These are phyloP conservation scores for Craterostigma plantagineum DNA, from an alignment of 257 asterid genomes.

Conservation along the genomic window DNA sequence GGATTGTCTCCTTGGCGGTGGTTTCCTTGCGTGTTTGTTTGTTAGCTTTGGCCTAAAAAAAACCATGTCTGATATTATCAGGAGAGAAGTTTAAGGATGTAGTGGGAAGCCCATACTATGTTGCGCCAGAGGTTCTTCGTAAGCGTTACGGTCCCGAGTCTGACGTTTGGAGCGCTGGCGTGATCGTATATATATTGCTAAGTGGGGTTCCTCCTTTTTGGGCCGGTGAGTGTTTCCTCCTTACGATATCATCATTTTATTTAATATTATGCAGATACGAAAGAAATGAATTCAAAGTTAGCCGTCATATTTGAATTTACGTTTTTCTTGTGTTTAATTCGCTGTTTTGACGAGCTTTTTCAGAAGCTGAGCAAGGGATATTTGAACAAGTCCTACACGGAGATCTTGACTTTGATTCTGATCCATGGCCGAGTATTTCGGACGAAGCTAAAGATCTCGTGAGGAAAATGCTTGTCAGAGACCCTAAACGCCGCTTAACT, in stretches of 20 bases:
- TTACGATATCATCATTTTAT: neutral
- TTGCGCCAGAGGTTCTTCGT: slow-evolving; percentile 88
- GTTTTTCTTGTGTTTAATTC: neutral
- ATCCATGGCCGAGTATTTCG: slow-evolving; percentile 95
- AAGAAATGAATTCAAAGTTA: neutral
- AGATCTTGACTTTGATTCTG: slow-evolving; percentile 75
- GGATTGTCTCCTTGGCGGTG: too few species aligned
- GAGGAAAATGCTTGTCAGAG: slow-evolving; percentile 77
- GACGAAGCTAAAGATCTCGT: slow-evolving; percentile 80
- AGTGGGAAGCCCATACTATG: slow-evolving; percentile 95
- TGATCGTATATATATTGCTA: slow-evolving; percentile 73
- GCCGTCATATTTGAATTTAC: too few species aligned
- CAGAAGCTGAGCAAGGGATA: slow-evolving; percentile 83
- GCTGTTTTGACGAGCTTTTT: slow-evolving; percentile 2
- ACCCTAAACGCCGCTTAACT: slow-evolving; percentile 68
- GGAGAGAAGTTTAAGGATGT: slow-evolving; percentile 71
- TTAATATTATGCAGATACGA: neutral
- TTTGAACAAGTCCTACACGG: slow-evolving; percentile 89
- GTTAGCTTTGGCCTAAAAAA: neutral
- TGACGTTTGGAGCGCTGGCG: slow-evolving; percentile 97
- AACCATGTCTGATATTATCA: slow-evolving; percentile 11
- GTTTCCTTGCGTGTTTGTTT: neutral
- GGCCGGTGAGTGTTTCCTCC: slow-evolving; percentile 57
- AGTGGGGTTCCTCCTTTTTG: slow-evolving; percentile 98
- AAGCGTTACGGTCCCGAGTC: slow-evolving; percentile 88